These are phyloP conservation scores for Arthrobotrys conoides DNA, from an alignment of 2,329 filamentous ascomycete species.

Conservation along the genomic window DNA sequence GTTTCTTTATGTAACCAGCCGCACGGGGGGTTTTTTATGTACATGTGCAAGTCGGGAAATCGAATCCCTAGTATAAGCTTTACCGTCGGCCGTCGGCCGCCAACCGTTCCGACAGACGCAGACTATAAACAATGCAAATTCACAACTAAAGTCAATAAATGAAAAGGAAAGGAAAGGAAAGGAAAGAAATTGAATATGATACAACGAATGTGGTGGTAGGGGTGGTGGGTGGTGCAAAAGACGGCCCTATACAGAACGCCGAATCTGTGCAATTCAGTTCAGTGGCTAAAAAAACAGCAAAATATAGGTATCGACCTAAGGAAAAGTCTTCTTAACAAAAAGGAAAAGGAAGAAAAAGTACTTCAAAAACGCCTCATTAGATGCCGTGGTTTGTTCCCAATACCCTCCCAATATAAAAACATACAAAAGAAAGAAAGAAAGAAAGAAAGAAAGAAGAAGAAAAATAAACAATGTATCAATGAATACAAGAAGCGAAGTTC, in stretches of 20 bases:
- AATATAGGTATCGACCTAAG: not conserved
- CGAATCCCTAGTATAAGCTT: conserved; percentile 3
- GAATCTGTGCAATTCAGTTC: conserved; percentile 20
- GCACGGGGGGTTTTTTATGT: not conserved
- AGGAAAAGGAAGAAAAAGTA: conserved; percentile 1
- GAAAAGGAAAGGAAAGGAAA: not conserved
- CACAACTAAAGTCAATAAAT: not conserved
- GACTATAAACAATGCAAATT: not conserved
- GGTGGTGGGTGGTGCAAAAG: not conserved
- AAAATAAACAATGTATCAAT: conserved; percentile 36
- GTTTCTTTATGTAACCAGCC: too few species aligned
- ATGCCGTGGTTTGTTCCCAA: conserved; percentile 52
- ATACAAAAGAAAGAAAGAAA: conserved; percentile 11
- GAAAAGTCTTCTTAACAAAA: not conserved
- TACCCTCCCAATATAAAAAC: conserved; percentile 21
- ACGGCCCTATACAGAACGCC: conserved; percentile 19
- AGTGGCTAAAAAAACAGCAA: not conserved
- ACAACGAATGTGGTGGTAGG: conserved; percentile 11
- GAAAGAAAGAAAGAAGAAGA: conserved; percentile 4
- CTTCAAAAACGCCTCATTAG: conserved; percentile 50
- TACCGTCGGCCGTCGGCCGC: too few species aligned
- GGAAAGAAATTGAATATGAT: conserved; percentile 14
- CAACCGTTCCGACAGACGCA: not conserved
- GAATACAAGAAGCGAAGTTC: conserved; percentile 43
- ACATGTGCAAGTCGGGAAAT: conserved; percentile 11